These are phyloP conservation scores for Termitomyces sp. DNA, from an alignment of 768 basidiomycete genomes.

Conservation along the genomic window DNA sequence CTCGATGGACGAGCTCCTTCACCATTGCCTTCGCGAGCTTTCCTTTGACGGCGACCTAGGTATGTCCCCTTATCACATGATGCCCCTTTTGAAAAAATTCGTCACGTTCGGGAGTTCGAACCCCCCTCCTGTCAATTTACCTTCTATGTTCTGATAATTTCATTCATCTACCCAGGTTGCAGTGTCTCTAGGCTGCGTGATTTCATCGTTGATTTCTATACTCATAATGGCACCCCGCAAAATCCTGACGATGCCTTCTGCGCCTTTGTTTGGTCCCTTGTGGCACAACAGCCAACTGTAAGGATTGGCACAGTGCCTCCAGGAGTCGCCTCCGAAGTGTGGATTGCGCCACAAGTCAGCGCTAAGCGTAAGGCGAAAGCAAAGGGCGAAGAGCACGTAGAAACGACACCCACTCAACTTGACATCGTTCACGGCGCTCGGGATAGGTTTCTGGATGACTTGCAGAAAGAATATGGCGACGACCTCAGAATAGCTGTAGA, in stretches of 20 bases:
- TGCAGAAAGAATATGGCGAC: constrained; percentile 56
- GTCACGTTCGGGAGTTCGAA: constrained; percentile 38
- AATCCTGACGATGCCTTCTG: constrained; percentile 72
- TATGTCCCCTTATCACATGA: constrained; percentile 45
- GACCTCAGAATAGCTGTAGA: constrained; percentile 72
- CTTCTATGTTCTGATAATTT: constrained; percentile 12
- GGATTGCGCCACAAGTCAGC: constrained; percentile 73
- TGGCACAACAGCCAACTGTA: constrained; percentile 72
- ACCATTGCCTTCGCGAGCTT: constrained; percentile 80
- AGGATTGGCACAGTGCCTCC: constrained; percentile 68
- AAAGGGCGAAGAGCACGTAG: constrained; percentile 45
- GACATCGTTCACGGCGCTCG: constrained; percentile 54
- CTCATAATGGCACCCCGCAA: constrained; percentile 39
- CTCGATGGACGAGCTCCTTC: constrained; percentile 79
- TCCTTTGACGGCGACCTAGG: constrained; percentile 90
- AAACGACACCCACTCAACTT: constrained; percentile 42
- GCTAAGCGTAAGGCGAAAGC: constrained; percentile 61
- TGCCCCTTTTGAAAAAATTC: constrained; percentile 11
- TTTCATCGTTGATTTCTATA: constrained; percentile 67
- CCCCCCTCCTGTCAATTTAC: constrained; percentile 25
- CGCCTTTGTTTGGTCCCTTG: constrained; percentile 78
- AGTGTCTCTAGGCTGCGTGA: constrained; percentile 66
- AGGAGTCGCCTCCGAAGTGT: constrained; percentile 61
- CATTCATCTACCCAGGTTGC: constrained; percentile 52
- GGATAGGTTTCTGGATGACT: constrained; percentile 48